Evolutionary conservation across 1,284 basidiomycete species (phyloP).

Genomic region (Trametes polyzona): DNA sequence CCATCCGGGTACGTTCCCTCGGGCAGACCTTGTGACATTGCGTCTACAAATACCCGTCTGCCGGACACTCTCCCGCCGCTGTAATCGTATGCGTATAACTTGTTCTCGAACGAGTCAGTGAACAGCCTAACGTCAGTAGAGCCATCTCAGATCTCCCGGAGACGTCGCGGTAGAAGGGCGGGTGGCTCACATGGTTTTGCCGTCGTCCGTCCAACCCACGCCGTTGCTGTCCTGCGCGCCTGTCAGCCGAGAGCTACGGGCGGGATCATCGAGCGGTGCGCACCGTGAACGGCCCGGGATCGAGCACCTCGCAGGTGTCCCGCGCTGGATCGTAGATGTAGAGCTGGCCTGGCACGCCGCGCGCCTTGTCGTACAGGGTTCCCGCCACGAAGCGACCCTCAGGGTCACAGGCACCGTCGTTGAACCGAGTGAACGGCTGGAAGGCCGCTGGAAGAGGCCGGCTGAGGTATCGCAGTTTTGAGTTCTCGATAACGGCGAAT

Average conservation of each 20-base stretch:
- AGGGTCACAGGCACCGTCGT: constrained; percentile 70
- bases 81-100: constrained; percentile 71
- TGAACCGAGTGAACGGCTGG: constrained; percentile 57
- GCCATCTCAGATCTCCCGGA: constrained; percentile 22
- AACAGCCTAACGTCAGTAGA: constrained; percentile 54
- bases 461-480: constrained; percentile 49
- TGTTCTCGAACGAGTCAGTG: constrained; percentile 65
- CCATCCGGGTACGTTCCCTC: constrained; percentile 62
- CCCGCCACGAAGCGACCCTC: constrained; percentile 69
- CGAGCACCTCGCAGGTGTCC: constrained; percentile 51
- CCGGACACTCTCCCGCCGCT: constrained; percentile 57
- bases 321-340: constrained; percentile 61
- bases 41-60: constrained; percentile 59
- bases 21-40: constrained; percentile 53
- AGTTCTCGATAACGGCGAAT: constrained; percentile 52
- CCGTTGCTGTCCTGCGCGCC: constrained; percentile 61
- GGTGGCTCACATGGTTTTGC: constrained; percentile 55
- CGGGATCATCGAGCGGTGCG: constrained; percentile 18
- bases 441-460: constrained; percentile 51
- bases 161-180: constrained; percentile 17
- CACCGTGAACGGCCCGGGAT: constrained; percentile 70
- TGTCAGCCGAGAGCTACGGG: constrained; percentile 13
- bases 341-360: constrained; percentile 56
- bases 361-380: constrained; percentile 55
- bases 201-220: constrained; percentile 65